Evolutionary conservation across 129 eudicot genomes (phyloP).

Genomic region (Flaveria sonorensis): DNA sequence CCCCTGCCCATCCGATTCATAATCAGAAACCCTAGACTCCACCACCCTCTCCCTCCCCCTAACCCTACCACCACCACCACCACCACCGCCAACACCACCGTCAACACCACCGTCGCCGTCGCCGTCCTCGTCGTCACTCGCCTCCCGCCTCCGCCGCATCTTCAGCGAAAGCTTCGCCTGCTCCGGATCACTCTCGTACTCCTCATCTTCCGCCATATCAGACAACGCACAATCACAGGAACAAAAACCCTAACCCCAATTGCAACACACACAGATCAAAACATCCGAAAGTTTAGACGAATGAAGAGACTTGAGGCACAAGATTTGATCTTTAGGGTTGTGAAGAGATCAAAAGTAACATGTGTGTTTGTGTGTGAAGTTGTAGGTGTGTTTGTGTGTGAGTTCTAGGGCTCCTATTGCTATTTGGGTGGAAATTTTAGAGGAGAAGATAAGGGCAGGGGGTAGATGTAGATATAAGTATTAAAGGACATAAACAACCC

Average conservation of each 20-base stretch:
- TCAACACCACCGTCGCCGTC: conserved; percentile 30
- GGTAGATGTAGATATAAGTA: conserved; percentile 22
- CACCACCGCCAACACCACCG: conserved; percentile 15
- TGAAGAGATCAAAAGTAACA: conserved; percentile 29
- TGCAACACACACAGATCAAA: conserved; percentile 26
- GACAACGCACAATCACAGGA: too few species aligned
- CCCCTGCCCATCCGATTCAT: conserved; percentile 79
- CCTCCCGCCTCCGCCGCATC: conserved; percentile 80
- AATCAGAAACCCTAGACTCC: conserved; percentile 61
- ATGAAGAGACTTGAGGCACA: not conserved
- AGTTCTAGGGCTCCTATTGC: conserved; percentile 34
- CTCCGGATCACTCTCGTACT: conserved; percentile 99
- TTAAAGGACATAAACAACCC: not conserved
- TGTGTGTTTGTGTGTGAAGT: conserved; percentile 33
- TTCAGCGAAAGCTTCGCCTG: conserved; percentile 82
- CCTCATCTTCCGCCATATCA: conserved; percentile 78
- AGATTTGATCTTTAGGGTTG: conserved; percentile 24
- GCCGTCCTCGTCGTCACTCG: conserved; percentile 81
- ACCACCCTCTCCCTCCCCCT: conserved; percentile 29
- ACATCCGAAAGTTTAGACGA: conserved; percentile 12
- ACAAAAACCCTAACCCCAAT: conserved; percentile 33
- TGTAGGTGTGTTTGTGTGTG: conserved; percentile 19
- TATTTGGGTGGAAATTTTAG: conserved; percentile 34
- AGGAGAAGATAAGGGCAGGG: conserved; percentile 27
- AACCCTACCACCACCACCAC: conserved; percentile 19